Evolutionary conservation across 306 rosid species (phyloP).

Genomic region (Canavalia ensiformis): DNA sequence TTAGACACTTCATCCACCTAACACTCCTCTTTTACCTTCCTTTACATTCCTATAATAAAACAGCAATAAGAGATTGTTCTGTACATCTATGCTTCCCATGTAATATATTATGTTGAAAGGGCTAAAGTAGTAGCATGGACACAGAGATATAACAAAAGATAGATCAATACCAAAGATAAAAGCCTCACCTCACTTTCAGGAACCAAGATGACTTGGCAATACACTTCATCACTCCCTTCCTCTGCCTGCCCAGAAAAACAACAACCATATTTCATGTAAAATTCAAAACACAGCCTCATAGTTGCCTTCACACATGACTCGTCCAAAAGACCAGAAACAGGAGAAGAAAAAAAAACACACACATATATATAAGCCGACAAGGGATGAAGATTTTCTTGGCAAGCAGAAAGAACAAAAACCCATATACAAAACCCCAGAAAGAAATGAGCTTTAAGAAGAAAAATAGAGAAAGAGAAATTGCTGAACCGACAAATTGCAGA

Average conservation of each 20-base stretch:
- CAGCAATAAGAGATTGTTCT: not conserved
- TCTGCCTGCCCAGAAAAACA: constrained; percentile 76
- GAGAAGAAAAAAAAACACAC: not conserved
- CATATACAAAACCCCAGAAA: constrained; percentile 39
- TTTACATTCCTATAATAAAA: not conserved
- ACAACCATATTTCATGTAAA: constrained; percentile 26
- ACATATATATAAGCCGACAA: not conserved
- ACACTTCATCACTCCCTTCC: constrained; percentile 94
- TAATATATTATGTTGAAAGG: constrained; percentile 5
- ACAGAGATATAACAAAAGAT: constrained; percentile 9
- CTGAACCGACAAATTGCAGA: constrained; percentile 14
- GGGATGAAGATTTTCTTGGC: constrained; percentile 15
- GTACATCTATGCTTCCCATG: not conserved
- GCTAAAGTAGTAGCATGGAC: constrained; percentile 3
- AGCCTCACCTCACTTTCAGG: constrained; percentile 92
- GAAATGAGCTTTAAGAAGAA: constrained; percentile 34
- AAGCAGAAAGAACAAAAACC: constrained; percentile 39
- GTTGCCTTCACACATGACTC: constrained; percentile 15
- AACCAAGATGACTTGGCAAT: constrained; percentile 81
- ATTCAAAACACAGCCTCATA: constrained; percentile 30
- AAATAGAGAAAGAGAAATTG: not conserved
- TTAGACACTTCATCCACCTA: not conserved
- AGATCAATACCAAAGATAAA: not conserved
- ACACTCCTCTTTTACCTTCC: not conserved
- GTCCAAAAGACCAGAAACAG: not conserved